Base-by-base conservation (phyloP, 2,329 filamentous ascomycete species). In the Talaromyces sp. region DNA sequence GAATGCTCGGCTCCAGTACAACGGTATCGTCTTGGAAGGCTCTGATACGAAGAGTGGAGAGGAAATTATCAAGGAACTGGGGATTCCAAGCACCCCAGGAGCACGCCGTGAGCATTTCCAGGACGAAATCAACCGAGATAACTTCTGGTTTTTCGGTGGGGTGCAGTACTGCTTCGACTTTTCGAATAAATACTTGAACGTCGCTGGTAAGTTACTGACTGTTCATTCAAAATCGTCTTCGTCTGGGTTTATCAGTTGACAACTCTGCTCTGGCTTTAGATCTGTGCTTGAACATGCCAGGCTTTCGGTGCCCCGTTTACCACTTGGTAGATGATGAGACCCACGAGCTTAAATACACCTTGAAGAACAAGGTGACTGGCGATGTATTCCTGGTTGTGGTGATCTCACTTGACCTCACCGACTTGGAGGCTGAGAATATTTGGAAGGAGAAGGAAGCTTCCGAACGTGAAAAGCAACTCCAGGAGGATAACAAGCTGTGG, bases 101-200 rank as follows among this genome's bases (percentile, higher is more conserved):
- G 80, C 72, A 16, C 75, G 87, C 56, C 84, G 82, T 70, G 86
- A 85, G 64, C 75, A 77, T 63, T 89, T 87, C 63, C 73, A 88
- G 49, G 76, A 77, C 4, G 78, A 84, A 63, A 70, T 71, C 19
- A 78, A 81, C 51, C 73, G 85, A 58, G 79, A 79, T 57, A 70
- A 71, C 2, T 89, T 87, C 66, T 75, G 74, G 10, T 89, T 88
- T 67, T 83, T 87, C 64, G 76, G 77, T 45, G 86, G 84, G 0
- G 76, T 84, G 57, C 74, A 79, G 52, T 89, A 89, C 72, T 74
- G 78, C 54, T 82, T 79, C 58, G 86, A 89, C 69, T 97, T 99
- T 72, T 96, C 87, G 73, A 97, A 97, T 70, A 88, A 89, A 1
- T 97, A 96, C 73, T 74, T 99, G 41, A 91, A 96, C 72, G 97